phyloP scores from a whole-genome alignment of 768 basidiomycete genomes.

The Boletus patriciae region DNA sequence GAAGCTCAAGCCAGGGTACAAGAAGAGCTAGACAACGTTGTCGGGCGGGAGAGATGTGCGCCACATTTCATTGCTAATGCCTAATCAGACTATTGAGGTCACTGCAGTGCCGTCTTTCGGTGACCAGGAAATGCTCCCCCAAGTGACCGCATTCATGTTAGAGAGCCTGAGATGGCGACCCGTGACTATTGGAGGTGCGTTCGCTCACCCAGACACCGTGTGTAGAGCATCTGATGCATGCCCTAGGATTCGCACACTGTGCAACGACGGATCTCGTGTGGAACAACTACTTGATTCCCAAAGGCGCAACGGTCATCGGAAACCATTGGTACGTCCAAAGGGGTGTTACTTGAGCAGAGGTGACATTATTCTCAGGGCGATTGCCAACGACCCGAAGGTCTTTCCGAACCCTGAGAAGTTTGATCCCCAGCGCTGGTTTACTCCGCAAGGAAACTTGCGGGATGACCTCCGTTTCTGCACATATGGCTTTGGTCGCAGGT shows the following conservation, averaged over 20 bases:
- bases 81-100: background rate
- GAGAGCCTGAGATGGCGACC: slow-evolving; percentile 42
- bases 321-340: slow-evolving; percentile 9
- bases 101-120: slow-evolving; percentile 37
- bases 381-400: slow-evolving; percentile 12
- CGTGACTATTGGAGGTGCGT: slow-evolving; percentile 30
- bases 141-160: slow-evolving; percentile 37
- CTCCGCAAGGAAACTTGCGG: background rate
- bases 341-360: no score
- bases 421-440: background rate
- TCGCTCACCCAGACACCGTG: background rate
- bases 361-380: slow-evolving; percentile 3
- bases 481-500: background rate
- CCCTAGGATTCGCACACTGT: slow-evolving; percentile 57
- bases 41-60: slow-evolving; percentile 41
- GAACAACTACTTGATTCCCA: slow-evolving; percentile 40
- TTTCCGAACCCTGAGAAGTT: slow-evolving; percentile 12
- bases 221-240: slow-evolving; percentile 11
- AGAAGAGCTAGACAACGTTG: slow-evolving; percentile 51
- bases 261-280: slow-evolving; percentile 56
- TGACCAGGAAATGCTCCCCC: slow-evolving; percentile 36
- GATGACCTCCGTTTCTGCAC: background rate
- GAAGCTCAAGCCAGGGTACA: slow-evolving; percentile 50
- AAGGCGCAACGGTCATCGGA: slow-evolving; percentile 9
- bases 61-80: background rate